Conservation (phyloP, 2,329 filamentous ascomycete genomes). For the Trichophyton benhamiae region DNA sequence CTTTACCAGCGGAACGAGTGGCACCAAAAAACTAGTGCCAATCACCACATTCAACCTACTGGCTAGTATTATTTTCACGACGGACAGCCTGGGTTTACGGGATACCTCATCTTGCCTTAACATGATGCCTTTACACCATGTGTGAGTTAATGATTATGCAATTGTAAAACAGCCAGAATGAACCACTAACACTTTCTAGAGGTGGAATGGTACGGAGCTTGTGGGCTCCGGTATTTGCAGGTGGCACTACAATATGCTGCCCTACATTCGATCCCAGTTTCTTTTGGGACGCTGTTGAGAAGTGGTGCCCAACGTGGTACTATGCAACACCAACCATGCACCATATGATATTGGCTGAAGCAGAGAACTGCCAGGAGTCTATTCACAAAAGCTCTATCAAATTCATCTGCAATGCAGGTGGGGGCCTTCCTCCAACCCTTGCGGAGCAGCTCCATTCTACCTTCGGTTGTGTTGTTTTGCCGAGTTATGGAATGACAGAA, state of each 20-base stretch:
- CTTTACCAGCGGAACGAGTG: constrained; percentile 5
- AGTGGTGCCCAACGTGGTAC: constrained; percentile 1
- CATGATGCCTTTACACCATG: constrained; percentile 4
- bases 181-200: not conserved
- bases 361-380: not conserved
- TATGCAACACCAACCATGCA: constrained; percentile 6
- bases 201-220: constrained; percentile 1
- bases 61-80: not conserved
- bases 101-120: not conserved
- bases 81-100: not conserved
- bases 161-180: too few species aligned
- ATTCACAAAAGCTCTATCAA: not conserved
- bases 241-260: constrained; percentile 1
- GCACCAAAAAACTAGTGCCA: constrained; percentile 3
- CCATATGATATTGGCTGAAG: constrained; percentile 1
- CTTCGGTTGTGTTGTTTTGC: not conserved
- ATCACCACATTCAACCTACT: not conserved
- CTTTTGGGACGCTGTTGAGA: constrained; percentile 3
- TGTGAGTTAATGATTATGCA: not conserved
- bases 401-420: constrained; percentile 3
- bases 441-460: not conserved
- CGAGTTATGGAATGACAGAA: constrained; percentile 6
- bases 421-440: not conserved
- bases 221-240: not conserved
- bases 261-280: not conserved